phyloP scores from a whole-genome alignment of 2,329 filamentous ascomycete species.

The Pezicula carpinea region DNA sequence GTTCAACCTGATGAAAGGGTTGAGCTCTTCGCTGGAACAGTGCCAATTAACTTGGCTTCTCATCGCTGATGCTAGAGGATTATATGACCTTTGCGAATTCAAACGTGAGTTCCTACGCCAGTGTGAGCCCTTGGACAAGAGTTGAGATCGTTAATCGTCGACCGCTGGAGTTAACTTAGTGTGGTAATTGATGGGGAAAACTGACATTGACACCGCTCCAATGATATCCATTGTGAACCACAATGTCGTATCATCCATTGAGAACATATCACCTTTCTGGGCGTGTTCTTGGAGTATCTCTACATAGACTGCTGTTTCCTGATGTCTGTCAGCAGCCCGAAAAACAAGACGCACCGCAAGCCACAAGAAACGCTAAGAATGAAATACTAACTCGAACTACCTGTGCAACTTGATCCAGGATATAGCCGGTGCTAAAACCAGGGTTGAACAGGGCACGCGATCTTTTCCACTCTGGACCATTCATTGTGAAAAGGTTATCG shows the following conservation, averaged over 20 bases:
- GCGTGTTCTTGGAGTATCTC: constrained; percentile 15
- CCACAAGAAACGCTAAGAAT: constrained; percentile 9
- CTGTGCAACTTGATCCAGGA: constrained; percentile 11
- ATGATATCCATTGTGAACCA: constrained; percentile 21
- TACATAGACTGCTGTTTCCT: constrained; percentile 13
- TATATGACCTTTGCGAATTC: constrained; percentile 10
- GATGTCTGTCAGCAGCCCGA: background rate
- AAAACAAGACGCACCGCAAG: constrained; percentile 1
- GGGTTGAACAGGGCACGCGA: constrained; percentile 19
- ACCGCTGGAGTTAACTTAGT: too few species aligned
- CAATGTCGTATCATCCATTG: constrained; percentile 13
- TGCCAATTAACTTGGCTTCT: constrained; percentile 6
- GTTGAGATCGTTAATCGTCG: background rate
- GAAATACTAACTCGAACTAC: constrained; percentile 14
- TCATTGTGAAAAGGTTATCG: constrained; percentile 14
- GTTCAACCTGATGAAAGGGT: constrained; percentile 9
- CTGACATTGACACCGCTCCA: constrained; percentile 11
- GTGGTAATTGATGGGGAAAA: background rate
- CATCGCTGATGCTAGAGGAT: constrained; percentile 11
- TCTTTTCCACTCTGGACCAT: constrained; percentile 20
- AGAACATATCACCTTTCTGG: constrained; percentile 13
- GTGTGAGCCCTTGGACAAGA: background rate
- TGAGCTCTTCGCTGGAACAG: background rate
- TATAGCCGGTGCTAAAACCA: constrained; percentile 17
- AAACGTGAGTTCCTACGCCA: background rate